Percentiles rank a stretch among this genome's conserved stretches.
phyloP scores from a whole-genome alignment of 495 filamentous ascomycete species.

The Neurospora tetraspora region DNA sequence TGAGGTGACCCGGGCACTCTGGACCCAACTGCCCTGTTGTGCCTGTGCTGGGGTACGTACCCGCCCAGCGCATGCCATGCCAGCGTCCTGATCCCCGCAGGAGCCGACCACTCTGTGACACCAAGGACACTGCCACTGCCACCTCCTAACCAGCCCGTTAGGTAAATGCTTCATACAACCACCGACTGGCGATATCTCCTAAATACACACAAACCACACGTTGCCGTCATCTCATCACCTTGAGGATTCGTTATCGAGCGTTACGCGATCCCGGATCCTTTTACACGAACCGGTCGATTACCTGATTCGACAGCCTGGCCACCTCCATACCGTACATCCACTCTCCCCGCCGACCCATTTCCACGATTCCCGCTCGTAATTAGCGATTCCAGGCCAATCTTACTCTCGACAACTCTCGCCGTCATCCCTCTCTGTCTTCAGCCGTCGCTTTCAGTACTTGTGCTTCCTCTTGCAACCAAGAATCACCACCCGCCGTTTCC shows the following conservation, averaged over 20 bases:
- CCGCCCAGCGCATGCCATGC: too few species aligned
- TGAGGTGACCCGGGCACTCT: too few species aligned
- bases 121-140: not conserved
- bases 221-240: not conserved
- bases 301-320: not conserved
- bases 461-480: not conserved
- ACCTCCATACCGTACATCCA: not conserved
- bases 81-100: constrained; percentile 11
- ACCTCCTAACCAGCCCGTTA: not conserved
- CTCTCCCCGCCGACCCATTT: not conserved
- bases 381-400: not conserved
- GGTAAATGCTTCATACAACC: not conserved
- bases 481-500: not conserved
- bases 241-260: not conserved
- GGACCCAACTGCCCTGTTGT: not conserved
- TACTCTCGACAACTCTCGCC: not conserved
- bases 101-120: constrained; percentile 12
- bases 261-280: not conserved
- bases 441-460: not conserved
- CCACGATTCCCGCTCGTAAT: not conserved
- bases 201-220: not conserved
- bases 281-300: not conserved
- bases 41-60: not conserved
- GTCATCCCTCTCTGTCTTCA: not conserved
- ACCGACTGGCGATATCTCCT: not conserved